Conservation (phyloP, 116 monocot species). For the Posidonia oceanica region DNA sequence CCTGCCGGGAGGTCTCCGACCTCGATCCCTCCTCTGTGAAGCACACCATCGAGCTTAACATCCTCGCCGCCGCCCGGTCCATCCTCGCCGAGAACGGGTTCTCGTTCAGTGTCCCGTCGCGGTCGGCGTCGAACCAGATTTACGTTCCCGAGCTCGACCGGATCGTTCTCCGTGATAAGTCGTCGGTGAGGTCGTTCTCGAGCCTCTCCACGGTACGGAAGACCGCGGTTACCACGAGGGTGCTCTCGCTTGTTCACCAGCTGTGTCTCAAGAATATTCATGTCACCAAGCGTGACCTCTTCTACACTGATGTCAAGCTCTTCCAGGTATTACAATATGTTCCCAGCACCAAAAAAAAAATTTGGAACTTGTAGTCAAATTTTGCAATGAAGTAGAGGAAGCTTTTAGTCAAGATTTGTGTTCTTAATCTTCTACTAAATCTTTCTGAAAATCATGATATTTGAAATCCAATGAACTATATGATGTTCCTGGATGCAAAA, state of each 20-base stretch:
- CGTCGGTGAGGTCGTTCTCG: constrained; percentile 65
- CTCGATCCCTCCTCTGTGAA: constrained; percentile 47
- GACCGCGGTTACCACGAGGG: constrained; percentile 73
- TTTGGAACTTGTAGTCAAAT: too few relatives aligned
- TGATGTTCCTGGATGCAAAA: too few relatives aligned
- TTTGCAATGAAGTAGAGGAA: too few relatives aligned
- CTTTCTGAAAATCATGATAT: too few relatives aligned
- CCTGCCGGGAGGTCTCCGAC: constrained; percentile 83
- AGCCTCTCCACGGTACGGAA: constrained; percentile 83
- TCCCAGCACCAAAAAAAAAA: too few relatives aligned
- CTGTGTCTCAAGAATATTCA: constrained; percentile 72
- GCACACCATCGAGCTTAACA: constrained; percentile 49
- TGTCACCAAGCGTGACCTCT: constrained; percentile 96
- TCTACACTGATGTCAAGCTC: constrained; percentile 98
- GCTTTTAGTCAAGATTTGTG: too few relatives aligned
- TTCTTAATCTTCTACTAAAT: too few relatives aligned
- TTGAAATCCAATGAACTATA: too few relatives aligned
- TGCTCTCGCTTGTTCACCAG: constrained; percentile 71
- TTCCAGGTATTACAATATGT: constrained; percentile 21
- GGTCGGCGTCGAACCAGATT: constrained; percentile 80
- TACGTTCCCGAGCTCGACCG: constrained; percentile 94
- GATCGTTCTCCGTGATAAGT: constrained; percentile 69
- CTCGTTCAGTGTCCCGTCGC: constrained; percentile 93
- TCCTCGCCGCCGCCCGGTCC: constrained; percentile 50
- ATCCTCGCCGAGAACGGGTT: constrained; percentile 67